Evolutionary conservation across 306 rosid genomes (phyloP).

Genomic region (Ormosia emarginata): DNA sequence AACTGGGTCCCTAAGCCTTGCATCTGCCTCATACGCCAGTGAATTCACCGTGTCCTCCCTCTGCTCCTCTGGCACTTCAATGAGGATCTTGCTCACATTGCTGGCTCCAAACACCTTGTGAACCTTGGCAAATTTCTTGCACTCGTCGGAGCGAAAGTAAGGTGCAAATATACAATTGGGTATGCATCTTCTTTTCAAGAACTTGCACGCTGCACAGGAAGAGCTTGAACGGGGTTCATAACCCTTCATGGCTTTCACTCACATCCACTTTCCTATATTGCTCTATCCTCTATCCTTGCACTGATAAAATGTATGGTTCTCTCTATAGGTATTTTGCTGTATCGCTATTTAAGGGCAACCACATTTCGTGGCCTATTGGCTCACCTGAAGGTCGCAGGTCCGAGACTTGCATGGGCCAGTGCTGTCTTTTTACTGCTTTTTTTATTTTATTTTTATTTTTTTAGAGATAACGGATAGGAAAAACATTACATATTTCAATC

Average conservation of each 20-base stretch:
- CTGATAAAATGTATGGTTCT: neutral
- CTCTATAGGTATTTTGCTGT: neutral
- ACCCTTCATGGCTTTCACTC: constrained; percentile 52
- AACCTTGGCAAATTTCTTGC: constrained; percentile 77
- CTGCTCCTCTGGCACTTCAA: constrained; percentile 77
- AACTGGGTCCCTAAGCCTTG: constrained; percentile 83
- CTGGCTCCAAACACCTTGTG: constrained; percentile 98
- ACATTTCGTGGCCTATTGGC: constrained; percentile 13
- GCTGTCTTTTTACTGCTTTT: constrained; percentile 15
- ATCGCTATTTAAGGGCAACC: constrained; percentile 15
- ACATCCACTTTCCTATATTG: neutral
- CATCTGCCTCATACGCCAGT: constrained; percentile 84
- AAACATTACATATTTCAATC: too few relatives aligned
- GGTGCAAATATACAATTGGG: constrained; percentile 90
- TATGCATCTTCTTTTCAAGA: constrained; percentile 73
- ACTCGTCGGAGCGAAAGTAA: constrained; percentile 74
- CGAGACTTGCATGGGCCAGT: constrained; percentile 37
- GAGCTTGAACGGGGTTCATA: constrained; percentile 80
- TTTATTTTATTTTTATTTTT: neutral
- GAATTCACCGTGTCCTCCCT: constrained; percentile 85
- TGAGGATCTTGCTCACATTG: constrained; percentile 90
- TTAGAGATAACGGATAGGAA: neutral
- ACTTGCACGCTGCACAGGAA: constrained; percentile 95
- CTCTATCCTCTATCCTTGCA: neutral
- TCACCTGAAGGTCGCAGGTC: constrained; percentile 26